Conservation (phyloP, 2,329 filamentous ascomycete genomes). For the Botrytis fragariae region DNA sequence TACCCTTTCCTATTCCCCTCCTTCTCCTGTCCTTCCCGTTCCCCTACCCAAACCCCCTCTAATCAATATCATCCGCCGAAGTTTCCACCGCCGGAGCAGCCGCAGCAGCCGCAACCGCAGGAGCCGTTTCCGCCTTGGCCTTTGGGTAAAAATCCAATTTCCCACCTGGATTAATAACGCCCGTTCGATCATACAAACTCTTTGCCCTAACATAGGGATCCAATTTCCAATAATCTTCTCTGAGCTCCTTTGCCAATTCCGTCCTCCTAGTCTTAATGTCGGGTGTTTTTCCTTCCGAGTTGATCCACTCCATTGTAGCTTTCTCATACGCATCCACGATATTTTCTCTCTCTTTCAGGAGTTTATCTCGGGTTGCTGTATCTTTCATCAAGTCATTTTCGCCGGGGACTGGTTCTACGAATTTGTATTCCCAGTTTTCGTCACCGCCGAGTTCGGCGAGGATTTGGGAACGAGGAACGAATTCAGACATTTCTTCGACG, state of each 20-base stretch:
- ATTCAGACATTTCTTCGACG: conserved; percentile 72
- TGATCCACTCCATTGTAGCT: conserved; percentile 73
- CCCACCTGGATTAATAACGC: conserved; percentile 66
- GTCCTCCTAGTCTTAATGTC: conserved; percentile 57
- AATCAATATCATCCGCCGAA: conserved; percentile 36
- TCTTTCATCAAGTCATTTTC: conserved; percentile 79
- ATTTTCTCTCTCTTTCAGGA: conserved; percentile 61
- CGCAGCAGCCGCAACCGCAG: conserved; percentile 22
- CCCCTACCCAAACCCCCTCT: background rate
- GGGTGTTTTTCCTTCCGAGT: conserved; percentile 40
- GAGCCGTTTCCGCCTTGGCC: conserved; percentile 17
- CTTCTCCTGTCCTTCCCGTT: too few species aligned
- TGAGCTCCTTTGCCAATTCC: conserved; percentile 60
- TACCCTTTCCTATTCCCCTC: background rate
- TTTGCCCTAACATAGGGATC: conserved; percentile 84
- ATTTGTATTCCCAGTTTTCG: conserved; percentile 81
- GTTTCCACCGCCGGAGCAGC: background rate
- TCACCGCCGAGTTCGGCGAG: conserved; percentile 81
- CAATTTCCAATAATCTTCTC: conserved; percentile 79
- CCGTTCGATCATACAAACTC: conserved; percentile 79
- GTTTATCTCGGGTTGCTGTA: conserved; percentile 56
- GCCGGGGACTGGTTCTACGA: conserved; percentile 68
- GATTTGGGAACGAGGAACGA: conserved; percentile 68
- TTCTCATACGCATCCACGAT: conserved; percentile 74
- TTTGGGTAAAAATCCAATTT: conserved; percentile 67